Evolutionary conservation across 2,329 filamentous ascomycete genomes (phyloP).

Genomic region (Tetracladium maxilliforme): DNA sequence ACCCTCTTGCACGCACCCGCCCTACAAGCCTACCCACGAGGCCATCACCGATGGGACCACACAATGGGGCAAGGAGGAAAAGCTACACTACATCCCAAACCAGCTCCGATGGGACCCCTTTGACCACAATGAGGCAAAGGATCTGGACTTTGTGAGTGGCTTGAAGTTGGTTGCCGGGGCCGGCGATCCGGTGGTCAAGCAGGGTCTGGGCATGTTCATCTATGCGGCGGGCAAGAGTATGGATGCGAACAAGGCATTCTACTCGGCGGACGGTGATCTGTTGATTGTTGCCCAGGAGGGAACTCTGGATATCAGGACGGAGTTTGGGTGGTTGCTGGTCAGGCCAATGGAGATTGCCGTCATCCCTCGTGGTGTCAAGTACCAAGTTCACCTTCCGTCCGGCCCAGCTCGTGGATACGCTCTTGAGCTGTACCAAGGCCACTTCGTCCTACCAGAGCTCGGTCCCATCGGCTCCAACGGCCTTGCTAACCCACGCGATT

Average conservation of each 20-base stretch:
- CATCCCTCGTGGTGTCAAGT: conserved; percentile 39
- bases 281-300: conserved; percentile 44
- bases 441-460: conserved; percentile 35
- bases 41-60: conserved; percentile 12
- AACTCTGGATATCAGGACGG: conserved; percentile 40
- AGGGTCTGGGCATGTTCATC: conserved; percentile 46
- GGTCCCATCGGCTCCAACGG: conserved; percentile 37
- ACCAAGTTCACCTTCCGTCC: conserved; percentile 1
- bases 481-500: conserved; percentile 39
- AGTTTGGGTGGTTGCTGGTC: conserved; percentile 35
- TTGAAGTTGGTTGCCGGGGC: conserved; percentile 47
- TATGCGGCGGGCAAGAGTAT: conserved; percentile 51
- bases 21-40: conserved; percentile 30
- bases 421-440: conserved; percentile 34
- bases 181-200: conserved; percentile 48
- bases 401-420: conserved; percentile 28
- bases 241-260: conserved; percentile 46
- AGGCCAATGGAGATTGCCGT: conserved; percentile 43
- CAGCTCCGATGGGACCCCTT: conserved; percentile 50
- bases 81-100: conserved; percentile 50
- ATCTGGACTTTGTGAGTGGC: conserved; percentile 24
- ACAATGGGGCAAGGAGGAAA: conserved; percentile 13
- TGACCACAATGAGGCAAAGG: conserved; percentile 33
- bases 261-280: conserved; percentile 47
- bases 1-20: conserved; percentile 46